Evolutionary conservation across 1,284 basidiomycete species (phyloP), one percentile per base, ranked within the genome.

Genomic region (Flammula alnicola): DNA sequence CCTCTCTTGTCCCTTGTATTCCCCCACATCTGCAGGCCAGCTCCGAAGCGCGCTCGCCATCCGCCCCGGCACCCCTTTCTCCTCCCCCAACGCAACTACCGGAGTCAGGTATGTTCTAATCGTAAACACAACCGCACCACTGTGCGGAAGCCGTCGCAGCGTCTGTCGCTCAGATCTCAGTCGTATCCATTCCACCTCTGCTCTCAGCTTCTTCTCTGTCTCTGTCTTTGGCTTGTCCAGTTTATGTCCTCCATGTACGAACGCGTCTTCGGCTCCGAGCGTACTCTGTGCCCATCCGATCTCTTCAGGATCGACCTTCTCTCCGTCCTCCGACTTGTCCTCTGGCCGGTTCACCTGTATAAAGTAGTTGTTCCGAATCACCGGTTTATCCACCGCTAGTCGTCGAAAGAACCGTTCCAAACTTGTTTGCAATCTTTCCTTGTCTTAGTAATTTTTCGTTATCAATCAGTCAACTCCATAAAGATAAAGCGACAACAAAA

Each of bases 111-210:
- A 89, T 29, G 86, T 87, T 12, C 87, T 76, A 58, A 92, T 87
- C 32, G 84, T 87, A 64, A 93, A 93, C n/a, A 87, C 72, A 33
- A 92, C 75, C 11, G 82, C 86, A 2, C 89, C 88, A 19, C 78
- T 83, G 8, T 74, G 71, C 2, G 83, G 78, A 12, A 91, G 75
- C 19, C 90, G 74, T 29, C 90, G 74, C 44, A 93, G 68, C 8
- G 84, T 88, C 69, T 92, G 89, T 27, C 87, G 73, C 63, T 93
- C 90, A 9, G 79, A 78, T 42, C 91, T 75, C 47, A 90, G 68
- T 9, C 80, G 78, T 35, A 91, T 67, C 33, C 72, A 78, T 20
- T 75, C 70, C 17, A 80, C 72, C n/a, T 66, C 67, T 9, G 69
- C 44, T 36, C 57, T 39, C 29, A 59, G 32, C 25, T 27, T 44